Conservation (phyloP, 192 early-diverging fungal species). For the Coemansia sp. region DNA sequence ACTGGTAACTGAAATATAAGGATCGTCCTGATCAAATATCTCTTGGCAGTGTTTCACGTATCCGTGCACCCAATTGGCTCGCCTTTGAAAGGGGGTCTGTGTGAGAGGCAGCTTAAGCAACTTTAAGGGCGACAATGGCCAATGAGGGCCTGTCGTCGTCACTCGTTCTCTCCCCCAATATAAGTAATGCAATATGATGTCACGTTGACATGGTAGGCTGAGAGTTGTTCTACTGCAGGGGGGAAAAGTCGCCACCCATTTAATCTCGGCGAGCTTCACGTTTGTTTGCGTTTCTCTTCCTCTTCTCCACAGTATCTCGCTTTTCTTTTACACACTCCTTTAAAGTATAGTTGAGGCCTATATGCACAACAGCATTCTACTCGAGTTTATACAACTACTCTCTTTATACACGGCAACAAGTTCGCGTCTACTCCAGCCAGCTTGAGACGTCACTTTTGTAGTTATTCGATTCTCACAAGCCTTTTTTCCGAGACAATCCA, state of each 20-base stretch:
- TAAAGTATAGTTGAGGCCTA: neutral
- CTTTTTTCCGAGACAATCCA: neutral
- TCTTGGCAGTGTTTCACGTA: neutral
- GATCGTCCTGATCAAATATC: no score
- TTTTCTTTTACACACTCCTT: neutral
- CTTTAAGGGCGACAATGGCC: no score
- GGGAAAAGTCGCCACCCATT: neutral
- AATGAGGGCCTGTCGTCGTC: no score
- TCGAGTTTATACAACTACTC: neutral
- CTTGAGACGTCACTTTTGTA: neutral
- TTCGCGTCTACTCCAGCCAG: conserved; percentile 3
- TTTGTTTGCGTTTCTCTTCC: neutral
- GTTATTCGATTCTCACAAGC: neutral
- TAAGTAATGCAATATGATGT: neutral
- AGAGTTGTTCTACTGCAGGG: conserved; percentile 5
- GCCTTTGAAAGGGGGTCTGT: neutral
- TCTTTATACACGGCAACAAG: neutral
- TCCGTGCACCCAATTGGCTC: neutral
- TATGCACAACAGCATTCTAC: neutral
- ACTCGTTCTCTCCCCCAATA: neutral
- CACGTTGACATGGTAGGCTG: conserved; percentile 4
- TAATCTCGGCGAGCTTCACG: neutral
- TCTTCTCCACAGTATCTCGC: neutral
- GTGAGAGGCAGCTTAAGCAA: no score
- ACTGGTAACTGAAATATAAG: neutral